A percentile compares a stretch with the other conserved stretches of the same genome.
Conservation (phyloP, 2,329 filamentous ascomycete species). For the Trichophyton benhamiae region DNA sequence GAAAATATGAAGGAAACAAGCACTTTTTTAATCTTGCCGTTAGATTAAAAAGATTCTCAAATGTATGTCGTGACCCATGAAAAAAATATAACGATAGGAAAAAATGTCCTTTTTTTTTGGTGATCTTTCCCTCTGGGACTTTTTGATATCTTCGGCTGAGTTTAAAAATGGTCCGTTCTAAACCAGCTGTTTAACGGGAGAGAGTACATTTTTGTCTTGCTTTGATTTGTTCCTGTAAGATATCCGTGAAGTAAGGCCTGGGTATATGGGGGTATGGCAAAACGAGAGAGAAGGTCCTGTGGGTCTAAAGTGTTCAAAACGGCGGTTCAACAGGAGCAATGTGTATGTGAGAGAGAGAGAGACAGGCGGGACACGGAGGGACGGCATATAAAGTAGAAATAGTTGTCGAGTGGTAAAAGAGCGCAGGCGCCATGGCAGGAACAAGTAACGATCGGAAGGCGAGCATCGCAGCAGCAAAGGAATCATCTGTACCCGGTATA, state of each 20-base stretch:
- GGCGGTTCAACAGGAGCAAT: not conserved
- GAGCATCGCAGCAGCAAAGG: not conserved
- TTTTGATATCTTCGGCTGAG: not conserved
- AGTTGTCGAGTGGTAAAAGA: not conserved
- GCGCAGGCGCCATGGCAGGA: not conserved
- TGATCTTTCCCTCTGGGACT: not conserved
- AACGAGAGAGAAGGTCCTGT: not conserved
- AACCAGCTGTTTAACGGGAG: not conserved
- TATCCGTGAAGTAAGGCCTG: not conserved
- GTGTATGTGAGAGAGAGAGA: no score
- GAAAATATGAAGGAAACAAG: not conserved
- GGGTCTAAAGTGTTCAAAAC: not conserved
- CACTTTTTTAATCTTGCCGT: slow-evolving; percentile 3
- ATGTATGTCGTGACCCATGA: slow-evolving; percentile 3
- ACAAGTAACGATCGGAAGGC: not conserved
- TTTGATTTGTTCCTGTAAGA: not conserved
- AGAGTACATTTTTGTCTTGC: not conserved
- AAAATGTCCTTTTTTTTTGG: not conserved
- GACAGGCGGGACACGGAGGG: not conserved
- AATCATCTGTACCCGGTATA: not conserved
- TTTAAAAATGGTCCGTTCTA: not conserved
- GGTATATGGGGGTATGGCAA: not conserved
- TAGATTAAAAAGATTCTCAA: slow-evolving; percentile 2
- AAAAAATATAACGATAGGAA: not conserved
- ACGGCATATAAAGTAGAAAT: not conserved